phyloP scores from a whole-genome alignment of 805 yeast species.

The Candida odintsovae region DNA sequence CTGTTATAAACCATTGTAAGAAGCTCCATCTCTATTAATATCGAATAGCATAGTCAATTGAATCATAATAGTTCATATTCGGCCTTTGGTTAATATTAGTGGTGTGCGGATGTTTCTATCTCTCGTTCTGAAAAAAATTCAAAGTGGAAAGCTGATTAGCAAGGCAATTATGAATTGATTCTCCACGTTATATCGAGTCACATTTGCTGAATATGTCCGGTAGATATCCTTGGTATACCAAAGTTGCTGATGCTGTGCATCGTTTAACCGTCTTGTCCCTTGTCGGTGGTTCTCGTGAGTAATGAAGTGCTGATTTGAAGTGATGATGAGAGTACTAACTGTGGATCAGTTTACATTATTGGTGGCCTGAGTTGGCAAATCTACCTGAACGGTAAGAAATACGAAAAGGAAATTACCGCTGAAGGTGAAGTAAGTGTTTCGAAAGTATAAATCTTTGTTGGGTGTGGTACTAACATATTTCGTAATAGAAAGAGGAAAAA shows the following conservation, averaged over 20 bases:
- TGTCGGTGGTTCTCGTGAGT: conserved; percentile 42
- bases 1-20: neutral
- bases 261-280: conserved; percentile 65
- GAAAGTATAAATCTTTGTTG: neutral
- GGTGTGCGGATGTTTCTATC: neutral
- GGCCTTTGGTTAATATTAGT: too few species aligned
- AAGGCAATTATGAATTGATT: too few species aligned
- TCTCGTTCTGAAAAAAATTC: too few species aligned
- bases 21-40: too few species aligned
- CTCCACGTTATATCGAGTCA: too few species aligned
- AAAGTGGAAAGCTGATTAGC: too few species aligned
- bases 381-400: conserved; percentile 46
- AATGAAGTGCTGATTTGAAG: neutral
- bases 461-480: neutral
- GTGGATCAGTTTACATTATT: conserved; percentile 33
- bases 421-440: neutral
- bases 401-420: conserved; percentile 32
- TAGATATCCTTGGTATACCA: conserved; percentile 69
- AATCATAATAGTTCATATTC: too few species aligned
- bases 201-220: conserved; percentile 34
- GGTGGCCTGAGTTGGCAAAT: conserved; percentile 48
- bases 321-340: neutral
- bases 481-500: conserved; percentile 2
- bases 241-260: conserved; percentile 64
- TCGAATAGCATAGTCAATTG: too few species aligned